Percentiles rank a stretch among this genome's conserved stretches.
phyloP scores from a whole-genome alignment of 2,329 filamentous ascomycete genomes.

The Exophiala mesophila region DNA sequence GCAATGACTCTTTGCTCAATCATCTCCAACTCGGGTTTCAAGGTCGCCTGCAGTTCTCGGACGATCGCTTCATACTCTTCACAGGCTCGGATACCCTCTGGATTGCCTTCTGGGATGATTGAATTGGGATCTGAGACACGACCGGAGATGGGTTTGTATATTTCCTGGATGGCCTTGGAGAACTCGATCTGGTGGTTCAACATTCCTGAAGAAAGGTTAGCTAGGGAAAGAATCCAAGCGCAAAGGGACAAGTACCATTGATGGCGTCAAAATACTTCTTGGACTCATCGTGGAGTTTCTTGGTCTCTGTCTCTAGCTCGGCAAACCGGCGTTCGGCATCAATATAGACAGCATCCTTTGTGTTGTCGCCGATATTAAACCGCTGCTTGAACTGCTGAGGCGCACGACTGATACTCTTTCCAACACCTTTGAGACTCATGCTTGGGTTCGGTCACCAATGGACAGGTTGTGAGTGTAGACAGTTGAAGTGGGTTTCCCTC shows the following conservation, averaged over 20 bases:
- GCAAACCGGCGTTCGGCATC: slow-evolving; percentile 91
- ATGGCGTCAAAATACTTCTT: slow-evolving; percentile 97
- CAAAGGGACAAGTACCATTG: slow-evolving; percentile 57
- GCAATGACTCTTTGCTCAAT: slow-evolving; percentile 88
- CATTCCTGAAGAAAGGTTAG: slow-evolving; percentile 59
- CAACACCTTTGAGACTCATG: slow-evolving; percentile 98
- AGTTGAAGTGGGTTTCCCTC: too few species aligned
- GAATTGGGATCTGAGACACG: slow-evolving; percentile 89
- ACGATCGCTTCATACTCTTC: slow-evolving; percentile 95
- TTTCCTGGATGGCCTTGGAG: slow-evolving; percentile 88
- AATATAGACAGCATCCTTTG: slow-evolving; percentile 89
- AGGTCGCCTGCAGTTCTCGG: slow-evolving; percentile 78
- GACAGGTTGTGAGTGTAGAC: too few species aligned
- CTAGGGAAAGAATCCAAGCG: neutral
- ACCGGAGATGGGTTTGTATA: slow-evolving; percentile 97
- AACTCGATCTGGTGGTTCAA: slow-evolving; percentile 96
- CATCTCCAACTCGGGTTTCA: slow-evolving; percentile 93
- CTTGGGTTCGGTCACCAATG: slow-evolving; percentile 11
- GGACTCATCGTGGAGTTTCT: slow-evolving; percentile 93
- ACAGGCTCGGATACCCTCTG: slow-evolving; percentile 88
- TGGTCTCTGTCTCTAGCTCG: slow-evolving; percentile 92
- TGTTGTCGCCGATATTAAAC: slow-evolving; percentile 94
- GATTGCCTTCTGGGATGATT: slow-evolving; percentile 75
- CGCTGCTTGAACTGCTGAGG: slow-evolving; percentile 86
- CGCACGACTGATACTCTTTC: slow-evolving; percentile 82